Evolutionary conservation across 1,284 basidiomycete genomes (phyloP).

Genomic region (Ustilago nuda): DNA sequence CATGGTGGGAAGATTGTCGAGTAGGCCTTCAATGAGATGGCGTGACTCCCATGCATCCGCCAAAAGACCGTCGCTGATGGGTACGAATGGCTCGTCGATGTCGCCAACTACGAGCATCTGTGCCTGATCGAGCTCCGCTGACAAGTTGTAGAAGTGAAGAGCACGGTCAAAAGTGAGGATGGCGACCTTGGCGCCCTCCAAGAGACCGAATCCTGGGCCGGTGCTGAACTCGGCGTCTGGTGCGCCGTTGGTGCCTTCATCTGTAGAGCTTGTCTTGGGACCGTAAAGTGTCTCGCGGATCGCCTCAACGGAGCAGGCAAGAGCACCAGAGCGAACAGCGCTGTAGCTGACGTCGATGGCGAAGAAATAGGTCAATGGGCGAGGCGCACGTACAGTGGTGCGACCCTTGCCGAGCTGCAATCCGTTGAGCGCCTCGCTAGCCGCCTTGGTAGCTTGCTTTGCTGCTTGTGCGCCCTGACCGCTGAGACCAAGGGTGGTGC

Average conservation of each 20-base stretch:
- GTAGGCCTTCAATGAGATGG: conserved; percentile 75
- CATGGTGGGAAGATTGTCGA: conserved; percentile 78
- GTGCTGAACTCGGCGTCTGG: conserved; percentile 34
- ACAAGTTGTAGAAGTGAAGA: conserved; percentile 90
- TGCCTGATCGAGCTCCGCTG: conserved; percentile 75
- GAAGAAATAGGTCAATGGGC: conserved; percentile 84
- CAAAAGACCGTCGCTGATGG: conserved; percentile 81
- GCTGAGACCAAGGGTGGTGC: conserved; percentile 61
- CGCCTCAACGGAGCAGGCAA: conserved; percentile 78
- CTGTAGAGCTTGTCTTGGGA: conserved; percentile 40
- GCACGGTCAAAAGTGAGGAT: conserved; percentile 86
- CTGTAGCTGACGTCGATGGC: conserved; percentile 86
- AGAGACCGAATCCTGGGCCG: conserved; percentile 64
- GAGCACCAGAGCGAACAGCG: conserved; percentile 79
- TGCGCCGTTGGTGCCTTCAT: conserved; percentile 39
- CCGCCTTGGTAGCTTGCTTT: conserved; percentile 63
- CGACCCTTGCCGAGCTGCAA: conserved; percentile 62
- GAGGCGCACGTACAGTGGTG: conserved; percentile 65
- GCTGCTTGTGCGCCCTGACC: conserved; percentile 62
- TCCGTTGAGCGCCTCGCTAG: conserved; percentile 61
- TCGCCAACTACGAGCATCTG: conserved; percentile 89
- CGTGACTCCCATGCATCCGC: conserved; percentile 81
- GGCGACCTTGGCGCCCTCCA: conserved; percentile 71
- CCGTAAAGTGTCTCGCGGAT: conserved; percentile 78
- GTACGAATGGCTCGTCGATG: conserved; percentile 89